Evolutionary conservation across 495 filamentous ascomycete genomes (phyloP).

Genomic region (Talaromyces wortmannii): DNA sequence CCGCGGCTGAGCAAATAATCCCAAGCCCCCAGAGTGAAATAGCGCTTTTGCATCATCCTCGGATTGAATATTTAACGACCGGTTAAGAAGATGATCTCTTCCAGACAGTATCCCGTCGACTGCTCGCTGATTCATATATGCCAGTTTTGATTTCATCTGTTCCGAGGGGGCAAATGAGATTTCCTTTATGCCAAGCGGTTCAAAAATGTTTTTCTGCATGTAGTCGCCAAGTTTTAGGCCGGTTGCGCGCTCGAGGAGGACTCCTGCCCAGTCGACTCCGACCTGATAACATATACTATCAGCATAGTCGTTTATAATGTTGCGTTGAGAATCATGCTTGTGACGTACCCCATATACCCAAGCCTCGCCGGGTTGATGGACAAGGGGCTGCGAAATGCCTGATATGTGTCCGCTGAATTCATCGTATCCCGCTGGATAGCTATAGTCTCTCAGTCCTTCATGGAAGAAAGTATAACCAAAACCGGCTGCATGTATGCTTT

Average conservation of each 20-base stretch:
- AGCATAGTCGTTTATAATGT: background rate
- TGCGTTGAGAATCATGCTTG: background rate
- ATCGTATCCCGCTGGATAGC: slow-evolving; percentile 35
- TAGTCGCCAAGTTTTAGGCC: slow-evolving; percentile 43
- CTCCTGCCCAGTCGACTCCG: slow-evolving; percentile 50
- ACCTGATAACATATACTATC: slow-evolving; percentile 2
- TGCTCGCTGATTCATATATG: slow-evolving; percentile 30
- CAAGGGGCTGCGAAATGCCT: slow-evolving; percentile 35
- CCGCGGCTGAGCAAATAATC: slow-evolving; percentile 35
- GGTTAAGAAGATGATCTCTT: slow-evolving; percentile 29
- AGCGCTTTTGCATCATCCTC: slow-evolving; percentile 18
- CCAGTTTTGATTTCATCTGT: slow-evolving; percentile 40
- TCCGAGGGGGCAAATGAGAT: slow-evolving; percentile 41
- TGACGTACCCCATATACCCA: slow-evolving; percentile 42
- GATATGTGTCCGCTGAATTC: slow-evolving; percentile 36
- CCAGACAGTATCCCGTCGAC: slow-evolving; percentile 21
- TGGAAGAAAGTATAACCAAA: slow-evolving; percentile 46
- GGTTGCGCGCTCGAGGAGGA: slow-evolving; percentile 42
- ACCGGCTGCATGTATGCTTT: slow-evolving; percentile 18
- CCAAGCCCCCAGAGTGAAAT: slow-evolving; percentile 45
- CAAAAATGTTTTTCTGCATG: slow-evolving; percentile 47
- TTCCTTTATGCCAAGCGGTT: slow-evolving; percentile 41
- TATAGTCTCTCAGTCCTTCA: slow-evolving; percentile 32
- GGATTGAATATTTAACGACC: slow-evolving; percentile 23
- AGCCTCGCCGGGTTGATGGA: slow-evolving; percentile 45